Percentiles rank a stretch among this genome's conserved stretches.
These are phyloP conservation scores for Linum tenue DNA, from an alignment of 345 rosid genomes.

Conservation along the genomic window DNA sequence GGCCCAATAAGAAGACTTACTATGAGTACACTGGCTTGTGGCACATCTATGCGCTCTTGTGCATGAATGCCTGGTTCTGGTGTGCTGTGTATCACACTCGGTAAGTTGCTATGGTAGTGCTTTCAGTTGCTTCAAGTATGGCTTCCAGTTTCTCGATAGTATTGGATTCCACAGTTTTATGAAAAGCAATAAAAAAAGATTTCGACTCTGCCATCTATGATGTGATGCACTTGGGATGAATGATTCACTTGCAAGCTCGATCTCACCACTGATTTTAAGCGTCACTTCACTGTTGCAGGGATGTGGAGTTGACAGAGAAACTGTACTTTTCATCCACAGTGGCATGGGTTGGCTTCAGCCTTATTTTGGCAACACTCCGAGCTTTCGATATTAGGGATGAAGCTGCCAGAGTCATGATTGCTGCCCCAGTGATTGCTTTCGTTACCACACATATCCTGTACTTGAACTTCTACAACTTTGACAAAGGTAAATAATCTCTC, in stretches of 20 bases:
- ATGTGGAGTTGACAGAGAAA: constrained; percentile 74
- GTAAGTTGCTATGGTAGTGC: constrained; percentile 25
- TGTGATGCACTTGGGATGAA: too few relatives aligned
- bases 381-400: constrained; percentile 60
- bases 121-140: not conserved
- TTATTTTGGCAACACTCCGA: constrained; percentile 58
- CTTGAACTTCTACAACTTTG: constrained; percentile 69
- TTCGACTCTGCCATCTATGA: not conserved
- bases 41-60: constrained; percentile 59
- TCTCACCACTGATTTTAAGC: not conserved
- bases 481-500: constrained; percentile 41
- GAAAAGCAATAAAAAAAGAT: not conserved
- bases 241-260: too few relatives aligned
- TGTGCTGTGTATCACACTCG: constrained; percentile 75
- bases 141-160: too few relatives aligned
- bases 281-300: constrained; percentile 29
- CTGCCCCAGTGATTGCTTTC: constrained; percentile 74
- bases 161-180: not conserved
- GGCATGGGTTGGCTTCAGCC: constrained; percentile 52
- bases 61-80: constrained; percentile 89
- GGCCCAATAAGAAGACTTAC: constrained; percentile 49
- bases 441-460: constrained; percentile 74
- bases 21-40: constrained; percentile 66
- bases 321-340: constrained; percentile 78
- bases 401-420: constrained; percentile 76